Percentiles rank a stretch among this genome's conserved stretches.
phyloP scores from a whole-genome alignment of 352 stramenopile genomes.

The Pythium aphanidermatum region DNA sequence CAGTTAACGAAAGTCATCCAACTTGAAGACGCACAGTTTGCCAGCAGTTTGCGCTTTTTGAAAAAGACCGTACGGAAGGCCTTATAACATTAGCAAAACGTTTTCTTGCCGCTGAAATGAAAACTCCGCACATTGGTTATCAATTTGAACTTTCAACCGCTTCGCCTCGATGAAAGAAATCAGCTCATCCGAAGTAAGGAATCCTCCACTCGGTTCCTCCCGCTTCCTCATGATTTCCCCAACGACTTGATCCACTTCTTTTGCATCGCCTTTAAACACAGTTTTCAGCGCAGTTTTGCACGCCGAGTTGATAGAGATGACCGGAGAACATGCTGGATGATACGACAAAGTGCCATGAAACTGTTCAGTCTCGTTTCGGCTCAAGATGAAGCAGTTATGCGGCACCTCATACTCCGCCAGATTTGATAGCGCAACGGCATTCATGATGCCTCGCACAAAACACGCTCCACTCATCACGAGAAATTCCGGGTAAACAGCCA shows the following conservation, averaged over 20 bases:
- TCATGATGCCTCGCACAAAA: constrained; percentile 22
- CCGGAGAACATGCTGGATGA: constrained; percentile 25
- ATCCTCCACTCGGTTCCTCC: constrained; percentile 14
- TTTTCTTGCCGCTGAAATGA: constrained; percentile 4
- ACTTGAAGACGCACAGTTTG: not conserved
- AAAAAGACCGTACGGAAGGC: not conserved
- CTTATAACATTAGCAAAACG: not conserved
- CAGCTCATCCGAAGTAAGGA: constrained; percentile 13
- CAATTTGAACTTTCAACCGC: constrained; percentile 18
- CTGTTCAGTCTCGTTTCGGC: constrained; percentile 15
- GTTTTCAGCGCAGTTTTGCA: constrained; percentile 23
- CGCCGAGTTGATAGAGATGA: constrained; percentile 21
- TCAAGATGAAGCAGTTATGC: constrained; percentile 18
- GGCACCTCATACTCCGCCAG: constrained; percentile 6
- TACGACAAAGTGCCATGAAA: constrained; percentile 26
- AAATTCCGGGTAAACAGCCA: constrained; percentile 16
- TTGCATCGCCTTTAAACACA: constrained; percentile 13
- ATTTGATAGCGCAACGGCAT: constrained; percentile 10
- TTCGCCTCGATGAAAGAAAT: constrained; percentile 13
- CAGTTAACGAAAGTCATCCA: not conserved
- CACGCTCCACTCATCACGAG: constrained; percentile 10
- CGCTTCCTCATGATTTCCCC: constrained; percentile 13
- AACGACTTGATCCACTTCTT: constrained; percentile 15
- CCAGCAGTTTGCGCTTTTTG: not conserved
- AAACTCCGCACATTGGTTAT: constrained; percentile 15